Conservation (phyloP, 2,329 filamentous ascomycete species). For the Trichoderma semiorbis region DNA sequence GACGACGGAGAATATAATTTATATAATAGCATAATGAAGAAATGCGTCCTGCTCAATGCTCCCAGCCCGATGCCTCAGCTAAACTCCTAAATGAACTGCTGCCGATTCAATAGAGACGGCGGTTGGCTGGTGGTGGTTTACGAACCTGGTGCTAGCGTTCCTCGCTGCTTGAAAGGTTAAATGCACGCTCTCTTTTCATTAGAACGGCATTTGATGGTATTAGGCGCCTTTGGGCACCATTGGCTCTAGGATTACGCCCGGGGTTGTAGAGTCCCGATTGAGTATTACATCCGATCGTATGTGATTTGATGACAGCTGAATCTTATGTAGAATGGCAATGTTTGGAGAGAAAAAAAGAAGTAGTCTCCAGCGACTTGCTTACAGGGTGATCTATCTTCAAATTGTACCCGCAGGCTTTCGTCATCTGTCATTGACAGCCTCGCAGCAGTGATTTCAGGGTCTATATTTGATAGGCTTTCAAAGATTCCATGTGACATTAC, state of each 20-base stretch:
- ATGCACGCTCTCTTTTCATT: not conserved
- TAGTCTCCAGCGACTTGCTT: not conserved
- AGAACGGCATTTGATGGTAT: not conserved
- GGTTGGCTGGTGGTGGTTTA: not conserved
- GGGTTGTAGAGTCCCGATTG: not conserved
- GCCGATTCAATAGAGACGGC: not conserved
- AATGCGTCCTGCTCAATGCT: not conserved
- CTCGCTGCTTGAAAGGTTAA: not conserved
- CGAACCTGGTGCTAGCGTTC: not conserved
- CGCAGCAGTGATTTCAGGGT: not conserved
- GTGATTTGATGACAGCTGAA: not conserved
- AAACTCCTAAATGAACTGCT: not conserved
- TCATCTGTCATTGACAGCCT: not conserved
- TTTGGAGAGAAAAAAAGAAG: not conserved
- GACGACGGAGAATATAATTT: not conserved
- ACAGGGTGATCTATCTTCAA: not conserved
- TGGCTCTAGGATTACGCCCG: not conserved
- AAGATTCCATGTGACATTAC: not conserved
- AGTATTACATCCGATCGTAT: not conserved
- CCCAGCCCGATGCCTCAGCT: not conserved
- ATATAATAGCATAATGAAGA: not conserved
- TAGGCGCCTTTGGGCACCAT: not conserved
- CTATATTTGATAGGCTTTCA: not conserved
- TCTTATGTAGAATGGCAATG: not conserved
- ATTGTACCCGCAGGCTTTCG: not conserved